A percentile compares a stretch with the other conserved stretches of the same genome.
phyloP scores from a whole-genome alignment of 1,284 basidiomycete species.

The Cutaneotrichosporon sp. region DNA sequence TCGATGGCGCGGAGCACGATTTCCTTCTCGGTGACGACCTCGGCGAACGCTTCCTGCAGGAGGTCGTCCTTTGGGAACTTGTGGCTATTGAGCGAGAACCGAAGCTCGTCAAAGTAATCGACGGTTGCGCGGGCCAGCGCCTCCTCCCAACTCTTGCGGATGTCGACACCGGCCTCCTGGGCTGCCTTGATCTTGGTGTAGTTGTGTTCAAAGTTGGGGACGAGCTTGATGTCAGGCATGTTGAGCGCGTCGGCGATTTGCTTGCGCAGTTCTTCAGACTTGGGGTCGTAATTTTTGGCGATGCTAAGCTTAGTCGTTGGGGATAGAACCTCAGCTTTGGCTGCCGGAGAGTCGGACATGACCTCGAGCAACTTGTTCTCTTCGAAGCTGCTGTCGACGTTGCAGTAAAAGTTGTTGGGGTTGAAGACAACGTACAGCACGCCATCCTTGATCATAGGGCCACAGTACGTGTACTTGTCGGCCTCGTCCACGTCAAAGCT shows the following conservation, averaged over 20 bases:
- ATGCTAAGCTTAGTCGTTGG: not conserved
- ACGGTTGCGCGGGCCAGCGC: not conserved
- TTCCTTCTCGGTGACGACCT: conserved; percentile 10
- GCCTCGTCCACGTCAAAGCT: conserved; percentile 10
- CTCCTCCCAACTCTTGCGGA: conserved; percentile 3
- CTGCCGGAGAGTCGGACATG: not conserved
- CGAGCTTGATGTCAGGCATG: conserved; percentile 8
- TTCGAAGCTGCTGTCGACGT: not conserved
- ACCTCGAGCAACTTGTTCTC: not conserved
- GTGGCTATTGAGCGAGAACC: not conserved
- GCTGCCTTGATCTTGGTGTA: not conserved
- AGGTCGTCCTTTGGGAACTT: conserved; percentile 17
- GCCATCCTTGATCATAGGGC: conserved; percentile 10
- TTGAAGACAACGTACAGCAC: conserved; percentile 13
- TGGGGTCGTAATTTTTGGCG: not conserved
- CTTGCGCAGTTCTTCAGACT: not conserved
- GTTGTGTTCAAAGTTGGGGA: conserved; percentile 10
- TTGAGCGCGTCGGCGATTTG: not conserved
- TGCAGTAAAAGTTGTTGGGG: conserved; percentile 5
- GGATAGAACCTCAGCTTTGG: not conserved
- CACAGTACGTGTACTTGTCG: conserved; percentile 14
- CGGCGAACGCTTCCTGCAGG: conserved; percentile 17
- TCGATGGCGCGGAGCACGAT: conserved; percentile 4
- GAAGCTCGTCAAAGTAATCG: conserved; percentile 10
- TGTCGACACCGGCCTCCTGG: not conserved